Conservation (phyloP, 106 monocot genomes). For the Allium fistulosum region DNA sequence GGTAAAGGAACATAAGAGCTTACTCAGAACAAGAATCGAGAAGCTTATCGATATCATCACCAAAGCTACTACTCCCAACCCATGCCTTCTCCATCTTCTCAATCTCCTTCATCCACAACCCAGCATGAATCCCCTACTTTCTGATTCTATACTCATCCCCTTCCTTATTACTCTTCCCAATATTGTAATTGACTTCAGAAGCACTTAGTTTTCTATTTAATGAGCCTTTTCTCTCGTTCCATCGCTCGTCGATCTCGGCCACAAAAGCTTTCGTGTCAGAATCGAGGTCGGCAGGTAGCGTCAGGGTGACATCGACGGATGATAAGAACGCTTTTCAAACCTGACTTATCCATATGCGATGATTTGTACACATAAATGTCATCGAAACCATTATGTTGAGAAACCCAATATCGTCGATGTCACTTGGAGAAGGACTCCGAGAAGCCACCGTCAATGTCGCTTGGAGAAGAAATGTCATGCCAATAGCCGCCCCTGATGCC, state of each 20-base stretch:
- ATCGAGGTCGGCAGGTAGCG: constrained; percentile 34
- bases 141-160: constrained; percentile 62
- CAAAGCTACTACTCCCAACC: constrained; percentile 24
- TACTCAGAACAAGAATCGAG: constrained; percentile 89
- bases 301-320: constrained; percentile 1
- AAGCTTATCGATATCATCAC: constrained; percentile 60
- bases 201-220: constrained; percentile 1
- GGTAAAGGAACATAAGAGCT: constrained; percentile 3
- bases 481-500: too few relatives aligned
- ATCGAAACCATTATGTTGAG: too few relatives aligned
- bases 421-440: too few relatives aligned
- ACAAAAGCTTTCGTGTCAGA: constrained; percentile 87
- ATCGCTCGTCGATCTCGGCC: constrained; percentile 96
- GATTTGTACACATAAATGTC: too few relatives aligned
- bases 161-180: constrained; percentile 12
- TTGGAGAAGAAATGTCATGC: too few relatives aligned
- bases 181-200: neutral
- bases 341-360: too few relatives aligned
- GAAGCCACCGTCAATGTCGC: too few relatives aligned
- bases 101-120: constrained; percentile 90
- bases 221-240: constrained; percentile 57
- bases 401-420: too few relatives aligned
- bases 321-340: constrained; percentile 18
- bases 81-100: constrained; percentile 78
- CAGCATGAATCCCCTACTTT: constrained; percentile 86